Evolutionary conservation across 1,284 basidiomycete genomes (phyloP).

Genomic region (Ceratobasidium theobromae): DNA sequence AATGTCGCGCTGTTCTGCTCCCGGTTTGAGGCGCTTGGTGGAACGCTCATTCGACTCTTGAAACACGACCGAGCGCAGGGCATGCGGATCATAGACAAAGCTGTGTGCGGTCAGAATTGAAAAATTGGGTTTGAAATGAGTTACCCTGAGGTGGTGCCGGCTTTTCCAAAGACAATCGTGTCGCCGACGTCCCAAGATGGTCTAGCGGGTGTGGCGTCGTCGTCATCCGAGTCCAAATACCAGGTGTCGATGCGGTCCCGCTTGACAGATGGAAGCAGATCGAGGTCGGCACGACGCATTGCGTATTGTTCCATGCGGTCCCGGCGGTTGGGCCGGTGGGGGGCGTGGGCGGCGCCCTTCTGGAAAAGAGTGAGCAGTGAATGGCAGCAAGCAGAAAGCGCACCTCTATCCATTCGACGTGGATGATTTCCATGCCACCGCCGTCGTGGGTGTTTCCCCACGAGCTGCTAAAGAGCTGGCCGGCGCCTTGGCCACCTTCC

Average conservation of each 20-base stretch:
- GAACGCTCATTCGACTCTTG: conserved; percentile 24
- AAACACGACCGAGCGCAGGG: conserved; percentile 31
- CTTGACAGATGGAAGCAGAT: conserved; percentile 33
- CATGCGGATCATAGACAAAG: conserved; percentile 36
- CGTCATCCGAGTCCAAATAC: conserved; percentile 26
- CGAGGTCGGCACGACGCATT: conserved; percentile 34
- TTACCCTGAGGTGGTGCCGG: conserved; percentile 13
- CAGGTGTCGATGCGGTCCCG: conserved; percentile 28
- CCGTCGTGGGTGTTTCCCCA: conserved; percentile 37
- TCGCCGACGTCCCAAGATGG: conserved; percentile 15
- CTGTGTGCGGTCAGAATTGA: neutral
- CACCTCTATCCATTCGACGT: conserved; percentile 31
- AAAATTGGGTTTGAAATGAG: neutral
- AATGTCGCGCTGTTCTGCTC: conserved; percentile 2
- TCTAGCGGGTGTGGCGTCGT: conserved; percentile 11
- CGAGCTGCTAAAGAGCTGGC: conserved; percentile 27
- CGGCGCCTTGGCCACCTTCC: neutral
- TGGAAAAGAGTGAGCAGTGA: neutral
- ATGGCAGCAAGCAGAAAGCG: neutral
- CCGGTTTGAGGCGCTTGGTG: conserved; percentile 8
- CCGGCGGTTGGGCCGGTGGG: conserved; percentile 35
- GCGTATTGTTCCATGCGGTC: conserved; percentile 36
- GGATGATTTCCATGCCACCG: conserved; percentile 34
- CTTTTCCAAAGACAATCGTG: conserved; percentile 27
- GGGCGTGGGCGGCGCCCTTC: conserved; percentile 34